phyloP scores from a whole-genome alignment of 345 rosid genomes.

The Cardamine chenopodiifolia region DNA sequence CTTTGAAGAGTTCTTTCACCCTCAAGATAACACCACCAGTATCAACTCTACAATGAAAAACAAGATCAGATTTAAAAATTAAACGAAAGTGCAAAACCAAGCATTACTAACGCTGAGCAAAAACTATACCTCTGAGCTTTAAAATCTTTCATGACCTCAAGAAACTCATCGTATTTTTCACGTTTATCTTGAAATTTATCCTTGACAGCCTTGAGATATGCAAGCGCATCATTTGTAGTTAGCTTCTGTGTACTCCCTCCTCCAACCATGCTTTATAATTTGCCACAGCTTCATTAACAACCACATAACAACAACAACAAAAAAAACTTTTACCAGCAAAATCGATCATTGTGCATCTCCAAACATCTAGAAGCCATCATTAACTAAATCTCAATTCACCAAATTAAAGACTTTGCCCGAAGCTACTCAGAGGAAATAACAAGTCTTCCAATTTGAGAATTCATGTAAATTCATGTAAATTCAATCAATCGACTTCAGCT shows the following conservation, averaged over 20 bases:
- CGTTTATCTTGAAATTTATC: constrained; percentile 82
- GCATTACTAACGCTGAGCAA: not conserved
- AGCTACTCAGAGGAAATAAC: constrained; percentile 39
- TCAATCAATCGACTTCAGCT: constrained; percentile 56
- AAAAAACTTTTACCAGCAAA: constrained; percentile 20
- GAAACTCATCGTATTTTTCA: constrained; percentile 88
- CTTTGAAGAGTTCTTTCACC: constrained; percentile 92
- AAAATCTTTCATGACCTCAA: constrained; percentile 98
- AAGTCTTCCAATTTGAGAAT: constrained; percentile 64
- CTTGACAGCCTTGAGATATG: constrained; percentile 92
- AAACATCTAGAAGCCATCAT: too few relatives aligned
- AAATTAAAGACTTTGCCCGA: too few relatives aligned
- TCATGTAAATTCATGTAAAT: constrained; percentile 54
- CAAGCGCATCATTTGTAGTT: constrained; percentile 89
- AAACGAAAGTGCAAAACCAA: too few relatives aligned
- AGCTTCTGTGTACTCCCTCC: constrained; percentile 68
- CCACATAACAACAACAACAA: too few relatives aligned
- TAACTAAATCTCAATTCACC: constrained; percentile 11
- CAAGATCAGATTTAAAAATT: not conserved
- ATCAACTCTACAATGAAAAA: constrained; percentile 65
- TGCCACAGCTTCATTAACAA: too few relatives aligned
- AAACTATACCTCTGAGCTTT: constrained; percentile 85
- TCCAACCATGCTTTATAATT: constrained; percentile 58
- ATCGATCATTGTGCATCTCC: constrained; percentile 4
- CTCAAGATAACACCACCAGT: constrained; percentile 89